Percentiles rank a stretch among this genome's conserved stretches.
phyloP scores from a whole-genome alignment of 805 yeast genomes.

The Isabelozyma rhagii region DNA sequence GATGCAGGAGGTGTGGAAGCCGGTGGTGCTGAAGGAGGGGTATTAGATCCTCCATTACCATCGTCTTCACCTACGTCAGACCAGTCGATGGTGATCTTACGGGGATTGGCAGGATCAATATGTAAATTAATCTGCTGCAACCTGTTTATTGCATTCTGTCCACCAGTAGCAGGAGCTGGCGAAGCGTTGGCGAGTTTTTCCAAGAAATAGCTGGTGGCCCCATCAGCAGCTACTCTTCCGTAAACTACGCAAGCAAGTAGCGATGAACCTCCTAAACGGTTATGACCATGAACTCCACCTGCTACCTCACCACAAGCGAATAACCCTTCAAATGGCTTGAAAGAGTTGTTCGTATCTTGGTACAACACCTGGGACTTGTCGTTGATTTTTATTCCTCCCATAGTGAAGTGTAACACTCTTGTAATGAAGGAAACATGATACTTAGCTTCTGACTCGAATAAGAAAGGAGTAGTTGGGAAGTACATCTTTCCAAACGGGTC shows the following conservation, averaged over 20 bases:
- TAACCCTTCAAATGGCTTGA: conserved; percentile 29
- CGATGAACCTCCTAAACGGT: conserved; percentile 42
- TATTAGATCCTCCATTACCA: background rate
- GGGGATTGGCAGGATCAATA: conserved; percentile 36
- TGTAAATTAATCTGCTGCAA: conserved; percentile 43
- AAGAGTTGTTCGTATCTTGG: conserved; percentile 18
- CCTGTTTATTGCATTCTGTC: conserved; percentile 27
- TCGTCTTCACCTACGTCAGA: conserved; percentile 6
- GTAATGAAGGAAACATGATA: conserved; percentile 54
- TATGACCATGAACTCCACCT: conserved; percentile 47
- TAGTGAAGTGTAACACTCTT: conserved; percentile 62
- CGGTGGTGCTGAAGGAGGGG: conserved; percentile 1
- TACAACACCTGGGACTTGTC: conserved; percentile 43
- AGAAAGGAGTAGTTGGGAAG: conserved; percentile 48
- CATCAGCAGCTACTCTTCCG: conserved; percentile 43
- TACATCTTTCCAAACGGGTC: conserved; percentile 46
- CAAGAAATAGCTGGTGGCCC: conserved; percentile 31
- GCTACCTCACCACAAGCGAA: conserved; percentile 46
- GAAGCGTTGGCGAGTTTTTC: conserved; percentile 23
- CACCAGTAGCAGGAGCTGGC: conserved; percentile 1
- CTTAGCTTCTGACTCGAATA: conserved; percentile 23
- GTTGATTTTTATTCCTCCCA: conserved; percentile 66
- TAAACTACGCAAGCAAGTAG: conserved; percentile 44
- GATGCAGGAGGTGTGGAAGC: conserved; percentile 1
- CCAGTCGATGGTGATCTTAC: conserved; percentile 34